phyloP scores from a whole-genome alignment of 176 grass and related monocot genomes.

The Eremochloa ophiuroides region DNA sequence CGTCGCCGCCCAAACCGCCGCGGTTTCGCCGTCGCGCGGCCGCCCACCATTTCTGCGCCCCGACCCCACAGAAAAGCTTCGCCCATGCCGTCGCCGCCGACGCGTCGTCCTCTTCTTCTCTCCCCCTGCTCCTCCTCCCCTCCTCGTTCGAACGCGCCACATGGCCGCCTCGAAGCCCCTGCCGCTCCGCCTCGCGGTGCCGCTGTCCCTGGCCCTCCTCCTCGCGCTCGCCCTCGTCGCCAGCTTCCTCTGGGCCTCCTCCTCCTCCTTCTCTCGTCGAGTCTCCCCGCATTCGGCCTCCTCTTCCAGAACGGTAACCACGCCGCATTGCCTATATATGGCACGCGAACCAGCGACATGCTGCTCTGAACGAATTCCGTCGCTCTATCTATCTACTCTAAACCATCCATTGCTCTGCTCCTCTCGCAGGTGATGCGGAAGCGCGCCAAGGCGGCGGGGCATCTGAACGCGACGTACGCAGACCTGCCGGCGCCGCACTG shows the following conservation, averaged over 20 bases:
- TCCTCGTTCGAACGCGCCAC: not conserved
- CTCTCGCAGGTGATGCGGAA: constrained; percentile 43
- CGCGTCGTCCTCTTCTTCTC: not conserved
- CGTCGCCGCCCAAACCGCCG: not conserved
- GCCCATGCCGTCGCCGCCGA: not conserved
- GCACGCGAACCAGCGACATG: not conserved
- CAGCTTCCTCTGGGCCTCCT: constrained; percentile 57
- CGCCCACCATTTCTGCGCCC: constrained; percentile 13
- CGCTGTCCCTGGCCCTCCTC: constrained; percentile 44
- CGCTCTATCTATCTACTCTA: not conserved
- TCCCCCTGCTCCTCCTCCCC: not conserved
- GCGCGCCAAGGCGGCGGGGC: not conserved
- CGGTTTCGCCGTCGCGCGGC: not conserved
- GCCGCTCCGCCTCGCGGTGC: constrained; percentile 22
- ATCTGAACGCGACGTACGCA: constrained; percentile 70
- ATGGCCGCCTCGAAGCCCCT: constrained; percentile 31
- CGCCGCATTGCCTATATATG: not conserved
- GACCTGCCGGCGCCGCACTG: constrained; percentile 57
- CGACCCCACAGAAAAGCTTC: not conserved
- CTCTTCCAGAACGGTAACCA: not conserved
- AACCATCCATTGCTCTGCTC: no score
- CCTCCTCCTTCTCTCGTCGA: constrained; percentile 19
- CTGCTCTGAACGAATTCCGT: not conserved
- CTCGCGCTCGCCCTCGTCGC: constrained; percentile 55
- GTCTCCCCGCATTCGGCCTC: not conserved